phyloP scores from a whole-genome alignment of 1,284 basidiomycete genomes.

The Flammula alnicola region DNA sequence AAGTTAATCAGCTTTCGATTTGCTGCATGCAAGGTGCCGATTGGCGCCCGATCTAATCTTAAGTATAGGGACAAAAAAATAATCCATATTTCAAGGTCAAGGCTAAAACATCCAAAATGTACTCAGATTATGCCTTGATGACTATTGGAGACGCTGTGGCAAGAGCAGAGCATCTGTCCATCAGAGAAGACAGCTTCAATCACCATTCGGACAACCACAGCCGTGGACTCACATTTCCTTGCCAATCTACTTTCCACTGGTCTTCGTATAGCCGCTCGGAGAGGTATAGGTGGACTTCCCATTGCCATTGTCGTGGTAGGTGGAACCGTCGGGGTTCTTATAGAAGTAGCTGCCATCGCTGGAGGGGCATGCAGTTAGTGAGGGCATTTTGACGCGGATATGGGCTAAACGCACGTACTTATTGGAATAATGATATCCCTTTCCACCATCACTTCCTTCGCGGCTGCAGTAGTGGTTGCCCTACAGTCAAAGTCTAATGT shows the following conservation, averaged over 20 bases:
- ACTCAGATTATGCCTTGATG: no score
- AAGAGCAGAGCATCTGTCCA: no score
- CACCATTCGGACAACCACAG: no score
- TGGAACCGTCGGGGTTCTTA: background rate
- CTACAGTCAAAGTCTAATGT: constrained; percentile 36
- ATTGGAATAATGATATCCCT: constrained; percentile 66
- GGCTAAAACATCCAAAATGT: no score
- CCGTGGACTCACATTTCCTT: no score
- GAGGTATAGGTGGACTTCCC: background rate
- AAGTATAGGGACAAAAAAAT: background rate
- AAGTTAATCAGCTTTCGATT: no score
- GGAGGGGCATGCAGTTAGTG: no score
- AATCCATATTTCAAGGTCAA: background rate
- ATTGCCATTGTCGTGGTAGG: background rate
- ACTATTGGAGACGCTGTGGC: no score
- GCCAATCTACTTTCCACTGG: no score
- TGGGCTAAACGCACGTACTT: constrained; percentile 32
- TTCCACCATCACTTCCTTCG: constrained; percentile 42
- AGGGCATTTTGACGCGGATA: no score
- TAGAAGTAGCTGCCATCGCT: constrained; percentile 12
- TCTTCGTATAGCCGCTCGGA: background rate
- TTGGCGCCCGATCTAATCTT: no score
- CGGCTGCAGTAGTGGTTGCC: constrained; percentile 63
- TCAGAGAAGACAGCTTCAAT: background rate
- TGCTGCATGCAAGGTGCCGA: no score